Evolutionary conservation across 257 asterid species (phyloP).

Genomic region (Ligustrum vulgare): DNA sequence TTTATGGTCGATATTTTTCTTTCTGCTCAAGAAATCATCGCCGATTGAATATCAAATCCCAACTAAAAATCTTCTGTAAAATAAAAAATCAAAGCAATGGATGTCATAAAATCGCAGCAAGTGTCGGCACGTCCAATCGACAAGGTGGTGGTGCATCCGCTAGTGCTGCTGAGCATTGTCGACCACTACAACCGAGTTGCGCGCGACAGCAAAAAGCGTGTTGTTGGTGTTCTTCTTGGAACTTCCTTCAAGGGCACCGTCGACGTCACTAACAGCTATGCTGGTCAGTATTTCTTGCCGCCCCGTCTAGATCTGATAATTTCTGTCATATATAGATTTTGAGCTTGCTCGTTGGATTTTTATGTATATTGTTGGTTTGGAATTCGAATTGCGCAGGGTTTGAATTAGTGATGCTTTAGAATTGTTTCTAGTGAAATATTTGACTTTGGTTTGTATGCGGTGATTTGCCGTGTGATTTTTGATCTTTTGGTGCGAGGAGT

Average conservation of each 20-base stretch:
- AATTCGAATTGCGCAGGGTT: not conserved
- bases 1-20: not conserved
- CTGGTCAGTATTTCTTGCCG: conserved; percentile 47
- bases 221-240: conserved; percentile 87
- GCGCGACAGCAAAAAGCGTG: conserved; percentile 85
- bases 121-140: conserved; percentile 74
- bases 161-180: conserved; percentile 88
- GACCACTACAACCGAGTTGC: conserved; percentile 97
- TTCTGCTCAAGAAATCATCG: conserved; percentile 24
- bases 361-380: not conserved
- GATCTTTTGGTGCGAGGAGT: conserved; percentile 2
- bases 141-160: conserved; percentile 96
- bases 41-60: conserved; percentile 6
- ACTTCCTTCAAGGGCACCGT: conserved; percentile 83
- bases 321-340: not conserved
- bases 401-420: not conserved
- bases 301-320: conserved; percentile 44
- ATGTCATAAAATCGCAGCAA: conserved; percentile 86
- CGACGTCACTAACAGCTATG: conserved; percentile 94
- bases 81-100: conserved; percentile 39
- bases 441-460: not conserved
- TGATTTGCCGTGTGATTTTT: conserved; percentile 5
- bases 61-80: not conserved
- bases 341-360: conserved; percentile 7
- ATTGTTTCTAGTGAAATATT: not conserved